A percentile compares a stretch with the other conserved stretches of the same genome.
Evolutionary conservation across 768 basidiomycete genomes (phyloP).

Genomic region (Pulveroboletus sp.): DNA sequence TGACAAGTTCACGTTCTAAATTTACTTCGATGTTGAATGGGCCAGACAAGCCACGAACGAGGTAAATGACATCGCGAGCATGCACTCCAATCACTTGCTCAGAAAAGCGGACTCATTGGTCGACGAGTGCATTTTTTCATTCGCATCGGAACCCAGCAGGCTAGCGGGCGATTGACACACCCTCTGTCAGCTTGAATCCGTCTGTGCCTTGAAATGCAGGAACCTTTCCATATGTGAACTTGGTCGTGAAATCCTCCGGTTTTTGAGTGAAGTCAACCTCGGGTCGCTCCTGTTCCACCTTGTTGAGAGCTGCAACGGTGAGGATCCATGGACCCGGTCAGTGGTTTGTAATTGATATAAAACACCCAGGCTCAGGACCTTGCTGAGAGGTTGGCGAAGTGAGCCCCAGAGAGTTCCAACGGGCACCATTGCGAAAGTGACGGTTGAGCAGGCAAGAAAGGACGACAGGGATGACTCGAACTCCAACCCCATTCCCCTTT

Average conservation of each 20-base stretch:
- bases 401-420: too few relatives aligned
- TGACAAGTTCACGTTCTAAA: too few relatives aligned
- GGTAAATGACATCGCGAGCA: neutral
- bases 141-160: slow-evolving; percentile 9
- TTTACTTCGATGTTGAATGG: slow-evolving; percentile 9
- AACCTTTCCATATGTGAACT: slow-evolving; percentile 22
- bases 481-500: too few relatives aligned
- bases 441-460: too few relatives aligned
- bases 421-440: too few relatives aligned
- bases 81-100: slow-evolving; percentile 10
- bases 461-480: too few relatives aligned
- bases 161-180: slow-evolving; percentile 20
- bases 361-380: too few relatives aligned
- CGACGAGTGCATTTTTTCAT: slow-evolving; percentile 8
- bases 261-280: slow-evolving; percentile 13
- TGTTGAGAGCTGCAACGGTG: slow-evolving; percentile 18
- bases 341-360: too few relatives aligned
- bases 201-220: slow-evolving; percentile 20
- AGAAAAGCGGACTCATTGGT: slow-evolving; percentile 14
- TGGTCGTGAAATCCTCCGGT: slow-evolving; percentile 7
- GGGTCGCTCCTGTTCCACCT: slow-evolving; percentile 10
- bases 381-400: too few relatives aligned
- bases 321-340: slow-evolving; percentile 16
- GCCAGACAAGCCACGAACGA: neutral
- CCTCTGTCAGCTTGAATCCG: slow-evolving; percentile 18